A percentile compares a stretch with the other conserved stretches of the same genome.
Evolutionary conservation across 495 filamentous ascomycete genomes (phyloP).

Genomic region (Aspergillus coremiiformis): DNA sequence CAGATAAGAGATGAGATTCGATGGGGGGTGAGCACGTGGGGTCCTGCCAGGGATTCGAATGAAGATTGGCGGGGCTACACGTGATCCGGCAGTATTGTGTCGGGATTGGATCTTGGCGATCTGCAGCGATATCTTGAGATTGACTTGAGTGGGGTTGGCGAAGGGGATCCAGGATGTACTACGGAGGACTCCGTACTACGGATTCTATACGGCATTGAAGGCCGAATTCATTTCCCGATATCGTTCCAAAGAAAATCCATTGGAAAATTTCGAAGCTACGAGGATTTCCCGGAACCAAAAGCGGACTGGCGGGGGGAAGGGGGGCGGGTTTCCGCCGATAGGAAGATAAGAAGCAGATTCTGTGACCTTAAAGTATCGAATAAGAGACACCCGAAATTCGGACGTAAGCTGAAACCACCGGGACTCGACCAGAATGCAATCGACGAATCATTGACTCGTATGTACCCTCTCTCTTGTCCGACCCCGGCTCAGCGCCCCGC

Average conservation of each 20-base stretch:
- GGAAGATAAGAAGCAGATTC: conserved; percentile 31
- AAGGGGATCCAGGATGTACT: too few relatives aligned
- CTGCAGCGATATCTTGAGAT: too few relatives aligned
- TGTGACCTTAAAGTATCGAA: conserved; percentile 39
- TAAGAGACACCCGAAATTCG: conserved; percentile 37
- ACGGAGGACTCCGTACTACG: too few relatives aligned
- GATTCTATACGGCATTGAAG: neutral
- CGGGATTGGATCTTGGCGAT: neutral
- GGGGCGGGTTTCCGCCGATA: conserved; percentile 24
- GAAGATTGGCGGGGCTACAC: neutral
- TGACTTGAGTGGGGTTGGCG: too few relatives aligned
- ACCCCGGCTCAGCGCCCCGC: conserved; percentile 25
- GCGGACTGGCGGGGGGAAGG: conserved; percentile 8
- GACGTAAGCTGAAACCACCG: conserved; percentile 16
- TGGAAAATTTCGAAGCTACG: conserved; percentile 1
- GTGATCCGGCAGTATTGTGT: neutral
- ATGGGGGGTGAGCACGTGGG: neutral
- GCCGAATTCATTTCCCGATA: neutral
- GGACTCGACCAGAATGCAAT: neutral
- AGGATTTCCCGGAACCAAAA: conserved; percentile 19
- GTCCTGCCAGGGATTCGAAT: neutral
- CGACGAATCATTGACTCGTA: neutral
- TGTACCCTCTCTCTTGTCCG: conserved; percentile 25
- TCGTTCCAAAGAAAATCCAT: neutral
- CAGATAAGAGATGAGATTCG: conserved; percentile 5